These are phyloP conservation scores for Diaporthe aspalathi DNA, from an alignment of 2,329 filamentous ascomycete genomes.

Conservation along the genomic window DNA sequence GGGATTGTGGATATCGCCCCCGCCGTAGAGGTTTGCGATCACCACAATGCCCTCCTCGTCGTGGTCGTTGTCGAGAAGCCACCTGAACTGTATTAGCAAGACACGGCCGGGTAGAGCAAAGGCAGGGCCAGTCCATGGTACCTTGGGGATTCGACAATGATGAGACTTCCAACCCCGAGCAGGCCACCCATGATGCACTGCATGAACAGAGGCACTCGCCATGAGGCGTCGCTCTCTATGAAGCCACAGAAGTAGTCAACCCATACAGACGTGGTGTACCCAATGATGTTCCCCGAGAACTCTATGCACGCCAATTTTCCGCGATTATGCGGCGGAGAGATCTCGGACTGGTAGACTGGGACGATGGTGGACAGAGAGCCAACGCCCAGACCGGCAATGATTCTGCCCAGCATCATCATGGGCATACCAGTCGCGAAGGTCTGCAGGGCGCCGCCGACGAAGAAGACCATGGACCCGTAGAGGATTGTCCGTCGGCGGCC, in stretches of 20 bases:
- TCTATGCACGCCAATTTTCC: slow-evolving; percentile 97
- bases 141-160: slow-evolving; percentile 97
- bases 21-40: slow-evolving; percentile 96
- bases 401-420: slow-evolving; percentile 88
- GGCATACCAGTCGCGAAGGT: slow-evolving; percentile 83
- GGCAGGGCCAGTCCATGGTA: slow-evolving; percentile 53
- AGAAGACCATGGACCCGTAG: slow-evolving; percentile 92
- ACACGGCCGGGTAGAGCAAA: background rate
- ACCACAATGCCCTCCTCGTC: slow-evolving; percentile 99
- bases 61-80: slow-evolving; percentile 96
- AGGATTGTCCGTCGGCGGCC: slow-evolving; percentile 90
- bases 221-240: slow-evolving; percentile 86
- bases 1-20: slow-evolving; percentile 91
- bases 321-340: slow-evolving; percentile 94
- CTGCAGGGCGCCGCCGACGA: slow-evolving; percentile 85
- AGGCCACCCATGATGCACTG: slow-evolving; percentile 95
- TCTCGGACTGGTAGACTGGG: slow-evolving; percentile 93
- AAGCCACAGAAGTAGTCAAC: slow-evolving; percentile 97
- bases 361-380: slow-evolving; percentile 93
- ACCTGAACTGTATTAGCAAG: slow-evolving; percentile 66
- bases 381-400: slow-evolving; percentile 86
- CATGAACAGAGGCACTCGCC: slow-evolving; percentile 90
- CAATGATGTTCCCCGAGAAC: slow-evolving; percentile 96
- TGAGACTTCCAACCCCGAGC: slow-evolving; percentile 84
- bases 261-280: slow-evolving; percentile 97